Evolutionary conservation across 768 basidiomycete species (phyloP).

Genomic region (Bullera alba): DNA sequence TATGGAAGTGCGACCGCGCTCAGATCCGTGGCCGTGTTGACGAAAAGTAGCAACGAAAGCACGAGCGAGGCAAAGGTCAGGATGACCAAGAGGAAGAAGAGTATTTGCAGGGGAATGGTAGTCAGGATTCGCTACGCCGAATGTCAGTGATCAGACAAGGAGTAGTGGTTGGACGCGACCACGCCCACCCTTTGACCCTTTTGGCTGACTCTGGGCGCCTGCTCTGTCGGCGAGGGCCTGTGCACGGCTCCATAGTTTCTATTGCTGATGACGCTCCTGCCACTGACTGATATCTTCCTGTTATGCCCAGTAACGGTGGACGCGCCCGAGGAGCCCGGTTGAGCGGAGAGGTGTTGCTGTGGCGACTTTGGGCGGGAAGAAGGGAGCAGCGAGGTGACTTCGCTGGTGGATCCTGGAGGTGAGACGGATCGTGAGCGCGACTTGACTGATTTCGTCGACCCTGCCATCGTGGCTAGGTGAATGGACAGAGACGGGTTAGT

Average conservation of each 20-base stretch:
- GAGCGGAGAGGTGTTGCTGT: slow-evolving; percentile 2
- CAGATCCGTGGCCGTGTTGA: slow-evolving; percentile 35
- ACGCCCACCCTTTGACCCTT: slow-evolving; percentile 36
- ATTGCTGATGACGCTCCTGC: slow-evolving; percentile 27
- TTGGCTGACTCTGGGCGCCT: slow-evolving; percentile 38
- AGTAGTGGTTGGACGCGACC: not conserved
- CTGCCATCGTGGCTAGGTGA: no score
- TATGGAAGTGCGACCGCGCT: slow-evolving; percentile 20
- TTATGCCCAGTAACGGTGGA: no score
- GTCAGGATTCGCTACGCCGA: slow-evolving; percentile 34
- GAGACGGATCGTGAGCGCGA: not conserved
- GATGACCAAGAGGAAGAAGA: slow-evolving; percentile 32
- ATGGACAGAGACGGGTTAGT: no score
- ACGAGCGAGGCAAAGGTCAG: slow-evolving; percentile 29
- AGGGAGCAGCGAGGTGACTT: slow-evolving; percentile 33
- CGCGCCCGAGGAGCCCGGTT: no score
- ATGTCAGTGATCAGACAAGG: slow-evolving; percentile 1
- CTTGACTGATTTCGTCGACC: no score
- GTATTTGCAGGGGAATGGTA: slow-evolving; percentile 30
- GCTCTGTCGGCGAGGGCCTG: slow-evolving; percentile 16
- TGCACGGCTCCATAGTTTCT: slow-evolving; percentile 24
- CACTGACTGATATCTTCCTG: slow-evolving; percentile 28
- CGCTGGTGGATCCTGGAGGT: slow-evolving; percentile 7
- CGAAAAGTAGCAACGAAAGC: slow-evolving; percentile 31
- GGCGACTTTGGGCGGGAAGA: slow-evolving; percentile 6